Evolutionary conservation across 371 early-diverging fungal species (phyloP).

Genomic region (Smittium culicis): DNA sequence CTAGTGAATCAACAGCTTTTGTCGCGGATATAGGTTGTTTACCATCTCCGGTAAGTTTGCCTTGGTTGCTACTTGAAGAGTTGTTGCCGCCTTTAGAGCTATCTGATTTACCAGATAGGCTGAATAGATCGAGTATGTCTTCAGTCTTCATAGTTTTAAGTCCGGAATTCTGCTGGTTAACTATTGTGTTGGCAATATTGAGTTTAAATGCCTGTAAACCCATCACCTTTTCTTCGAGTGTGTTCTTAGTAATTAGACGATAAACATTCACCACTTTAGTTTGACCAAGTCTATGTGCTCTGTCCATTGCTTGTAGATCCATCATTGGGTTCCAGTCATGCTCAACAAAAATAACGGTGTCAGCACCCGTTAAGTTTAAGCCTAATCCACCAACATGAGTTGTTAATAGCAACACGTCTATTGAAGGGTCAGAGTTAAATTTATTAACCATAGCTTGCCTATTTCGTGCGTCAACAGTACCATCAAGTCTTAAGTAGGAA

Average conservation of each 20-base stretch:
- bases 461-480: constrained; percentile 65
- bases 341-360: constrained; percentile 99
- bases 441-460: constrained; percentile 83
- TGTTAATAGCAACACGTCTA: constrained; percentile 88
- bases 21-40: constrained; percentile 15
- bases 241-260: constrained; percentile 77
- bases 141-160: constrained; percentile 86
- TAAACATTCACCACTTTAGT: constrained; percentile 95
- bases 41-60: too few relatives aligned
- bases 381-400: constrained; percentile 98
- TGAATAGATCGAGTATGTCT: constrained; percentile 86
- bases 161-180: constrained; percentile 92
- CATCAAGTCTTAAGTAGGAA: constrained; percentile 93
- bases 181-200: constrained; percentile 93
- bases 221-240: constrained; percentile 94
- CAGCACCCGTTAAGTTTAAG: constrained; percentile 97
- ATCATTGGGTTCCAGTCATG: constrained; percentile 99
- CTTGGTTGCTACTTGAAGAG: neutral
- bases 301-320: constrained; percentile 94
- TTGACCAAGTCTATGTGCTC: constrained; percentile 95
- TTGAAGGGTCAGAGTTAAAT: constrained; percentile 94
- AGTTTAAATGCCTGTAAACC: constrained; percentile 97
- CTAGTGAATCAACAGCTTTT: constrained; percentile 76
- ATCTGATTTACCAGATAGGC: constrained; percentile 35
- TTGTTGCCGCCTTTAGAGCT: neutral